These are phyloP conservation scores for Didymella keratinophila DNA, from an alignment of 2,329 filamentous ascomycete genomes.

Conservation along the genomic window DNA sequence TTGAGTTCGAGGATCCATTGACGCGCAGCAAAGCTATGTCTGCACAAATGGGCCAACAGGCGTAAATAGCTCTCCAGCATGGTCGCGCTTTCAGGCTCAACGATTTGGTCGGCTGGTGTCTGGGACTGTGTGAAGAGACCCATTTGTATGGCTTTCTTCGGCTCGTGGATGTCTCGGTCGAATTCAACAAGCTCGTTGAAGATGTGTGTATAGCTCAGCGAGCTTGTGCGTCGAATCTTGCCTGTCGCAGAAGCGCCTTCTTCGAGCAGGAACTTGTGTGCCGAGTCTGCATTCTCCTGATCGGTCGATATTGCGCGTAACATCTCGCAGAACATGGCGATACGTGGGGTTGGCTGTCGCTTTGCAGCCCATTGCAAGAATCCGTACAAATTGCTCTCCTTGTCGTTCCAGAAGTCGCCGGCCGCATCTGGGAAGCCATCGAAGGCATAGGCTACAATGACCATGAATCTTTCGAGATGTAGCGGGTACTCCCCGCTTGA, in stretches of 20 bases:
- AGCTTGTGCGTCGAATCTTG: conserved; percentile 82
- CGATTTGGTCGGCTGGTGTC: conserved; percentile 61
- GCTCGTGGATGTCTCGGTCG: conserved; percentile 79
- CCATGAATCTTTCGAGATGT: conserved; percentile 84
- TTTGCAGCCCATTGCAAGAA: conserved; percentile 98
- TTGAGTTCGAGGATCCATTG: conserved; percentile 75
- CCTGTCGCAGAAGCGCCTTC: conserved; percentile 74
- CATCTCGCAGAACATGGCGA: conserved; percentile 97
- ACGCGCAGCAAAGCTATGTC: conserved; percentile 75
- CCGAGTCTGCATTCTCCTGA: conserved; percentile 80
- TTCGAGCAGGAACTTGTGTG: conserved; percentile 88
- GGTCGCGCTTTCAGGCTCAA: conserved; percentile 92
- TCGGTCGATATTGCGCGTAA: conserved; percentile 86
- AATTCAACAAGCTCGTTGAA: conserved; percentile 90
- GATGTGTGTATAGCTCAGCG: conserved; percentile 91
- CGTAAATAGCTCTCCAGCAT: conserved; percentile 96
- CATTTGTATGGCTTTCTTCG: conserved; percentile 66
- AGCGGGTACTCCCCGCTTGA: conserved; percentile 62
- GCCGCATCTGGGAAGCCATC: conserved; percentile 85
- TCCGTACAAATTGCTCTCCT: conserved; percentile 90
- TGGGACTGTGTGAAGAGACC: conserved; percentile 58
- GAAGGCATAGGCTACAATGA: conserved; percentile 91
- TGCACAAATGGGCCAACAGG: conserved; percentile 81
- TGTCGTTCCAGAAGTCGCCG: conserved; percentile 88
- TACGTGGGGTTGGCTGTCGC: conserved; percentile 91